These are phyloP conservation scores for Batkoa obscura DNA, from an alignment of 371 early-diverging fungal species.

Conservation along the genomic window DNA sequence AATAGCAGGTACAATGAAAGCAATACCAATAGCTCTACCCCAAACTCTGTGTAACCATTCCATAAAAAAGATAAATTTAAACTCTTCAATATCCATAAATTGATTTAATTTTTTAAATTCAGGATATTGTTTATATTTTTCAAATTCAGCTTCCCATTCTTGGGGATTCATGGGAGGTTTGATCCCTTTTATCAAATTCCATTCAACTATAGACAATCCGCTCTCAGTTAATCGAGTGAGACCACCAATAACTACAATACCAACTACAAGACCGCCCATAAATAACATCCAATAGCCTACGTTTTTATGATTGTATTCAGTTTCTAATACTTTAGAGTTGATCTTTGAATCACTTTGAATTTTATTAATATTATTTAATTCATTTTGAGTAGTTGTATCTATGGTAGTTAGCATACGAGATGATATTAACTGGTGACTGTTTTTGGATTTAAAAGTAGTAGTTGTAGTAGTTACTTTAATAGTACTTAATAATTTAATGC, in stretches of 20 bases:
- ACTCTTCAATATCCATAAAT: slow-evolving; percentile 72
- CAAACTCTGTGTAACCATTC: slow-evolving; percentile 93
- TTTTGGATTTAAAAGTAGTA: too few species aligned
- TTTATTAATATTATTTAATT: too few species aligned
- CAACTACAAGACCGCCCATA: slow-evolving; percentile 72
- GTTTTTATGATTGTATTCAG: too few species aligned
- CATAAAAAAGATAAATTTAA: slow-evolving; percentile 90
- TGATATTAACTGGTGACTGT: too few species aligned
- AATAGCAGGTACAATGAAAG: slow-evolving; percentile 65
- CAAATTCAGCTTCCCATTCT: slow-evolving; percentile 86
- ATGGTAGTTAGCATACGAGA: too few species aligned
- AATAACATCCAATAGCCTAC: slow-evolving; percentile 88
- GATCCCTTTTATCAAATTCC: slow-evolving; percentile 88
- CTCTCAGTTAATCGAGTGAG: slow-evolving; percentile 90
- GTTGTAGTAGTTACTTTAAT: too few species aligned
- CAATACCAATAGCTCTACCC: slow-evolving; percentile 76
- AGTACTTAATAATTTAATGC: too few species aligned
- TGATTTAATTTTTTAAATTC: slow-evolving; percentile 86
- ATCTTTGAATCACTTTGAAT: too few species aligned
- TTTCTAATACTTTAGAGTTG: too few species aligned
- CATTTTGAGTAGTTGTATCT: too few species aligned
- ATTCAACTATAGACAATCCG: slow-evolving; percentile 90
- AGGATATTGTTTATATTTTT: slow-evolving; percentile 92
- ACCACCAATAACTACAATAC: slow-evolving; percentile 88
- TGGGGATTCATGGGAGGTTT: slow-evolving; percentile 66